A percentile compares a stretch with the other conserved stretches of the same genome.
These are phyloP conservation scores for Chlorella sp. DNA, from an alignment of 139 green algal species.

Conservation along the genomic window DNA sequence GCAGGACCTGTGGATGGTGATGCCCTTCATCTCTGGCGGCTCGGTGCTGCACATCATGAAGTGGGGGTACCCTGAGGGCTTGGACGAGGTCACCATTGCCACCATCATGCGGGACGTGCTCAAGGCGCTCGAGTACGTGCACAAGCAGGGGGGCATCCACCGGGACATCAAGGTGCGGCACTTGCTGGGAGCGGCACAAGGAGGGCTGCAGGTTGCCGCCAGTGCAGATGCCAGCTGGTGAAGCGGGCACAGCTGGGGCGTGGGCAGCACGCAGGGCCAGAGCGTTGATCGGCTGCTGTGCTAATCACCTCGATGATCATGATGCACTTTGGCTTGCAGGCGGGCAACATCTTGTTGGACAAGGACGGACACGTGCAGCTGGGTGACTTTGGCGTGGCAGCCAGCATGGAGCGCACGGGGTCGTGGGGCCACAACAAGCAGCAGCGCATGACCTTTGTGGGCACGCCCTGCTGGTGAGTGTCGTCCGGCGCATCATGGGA, in stretches of 20 bases:
- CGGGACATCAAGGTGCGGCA: conserved; percentile 89
- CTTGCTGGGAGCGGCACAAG: no score
- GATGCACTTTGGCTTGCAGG: no score
- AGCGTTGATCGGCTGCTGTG: no score
- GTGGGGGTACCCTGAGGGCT: conserved; percentile 75
- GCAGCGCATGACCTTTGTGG: conserved; percentile 71
- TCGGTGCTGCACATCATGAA: conserved; percentile 88
- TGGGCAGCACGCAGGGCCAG: no score
- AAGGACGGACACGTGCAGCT: conserved; percentile 82
- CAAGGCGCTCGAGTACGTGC: conserved; percentile 93
- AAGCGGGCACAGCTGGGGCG: no score
- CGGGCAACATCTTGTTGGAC: conserved; percentile 97
- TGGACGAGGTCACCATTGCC: conserved; percentile 88
- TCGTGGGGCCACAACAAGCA: conserved; percentile 77
- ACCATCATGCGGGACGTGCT: conserved; percentile 93
- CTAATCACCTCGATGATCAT: no score
- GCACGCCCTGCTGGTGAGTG: conserved; percentile 44
- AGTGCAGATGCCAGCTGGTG: no score
- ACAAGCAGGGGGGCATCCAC: conserved; percentile 92
- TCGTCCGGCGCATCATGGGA: no score
- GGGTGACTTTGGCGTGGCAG: conserved; percentile 96
- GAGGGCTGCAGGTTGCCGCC: no score
- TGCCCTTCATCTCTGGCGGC: conserved; percentile 76
- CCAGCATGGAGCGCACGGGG: conserved; percentile 77
- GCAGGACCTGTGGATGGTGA: conserved; percentile 94